A percentile compares a stretch with the other conserved stretches of the same genome.
phyloP scores from a whole-genome alignment of 176 grass and related monocot species.

The Raddia distichophylla region DNA sequence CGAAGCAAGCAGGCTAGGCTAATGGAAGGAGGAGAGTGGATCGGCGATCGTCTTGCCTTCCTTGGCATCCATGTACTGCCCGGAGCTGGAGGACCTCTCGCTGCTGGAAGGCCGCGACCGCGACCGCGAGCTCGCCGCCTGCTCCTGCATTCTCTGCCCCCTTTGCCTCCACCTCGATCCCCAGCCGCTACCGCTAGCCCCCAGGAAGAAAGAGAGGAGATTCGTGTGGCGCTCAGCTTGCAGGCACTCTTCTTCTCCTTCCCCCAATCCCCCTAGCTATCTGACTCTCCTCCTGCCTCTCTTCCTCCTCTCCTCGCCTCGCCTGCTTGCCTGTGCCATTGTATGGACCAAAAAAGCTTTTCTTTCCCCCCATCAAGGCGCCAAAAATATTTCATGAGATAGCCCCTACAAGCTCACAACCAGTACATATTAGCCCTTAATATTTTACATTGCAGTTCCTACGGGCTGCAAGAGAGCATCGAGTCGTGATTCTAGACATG shows the following conservation, averaged over 20 bases:
- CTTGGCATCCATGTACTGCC: constrained; percentile 66
- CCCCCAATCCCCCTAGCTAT: not conserved
- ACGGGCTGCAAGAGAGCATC: accelerated
- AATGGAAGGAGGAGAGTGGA: not conserved
- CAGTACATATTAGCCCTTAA: accelerated
- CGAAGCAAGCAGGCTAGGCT: not conserved
- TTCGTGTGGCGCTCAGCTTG: not conserved
- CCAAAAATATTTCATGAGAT: not conserved
- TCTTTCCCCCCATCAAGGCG: constrained; percentile 25
- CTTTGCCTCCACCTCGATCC: not conserved
- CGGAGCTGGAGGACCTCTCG: constrained; percentile 97
- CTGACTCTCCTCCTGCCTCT: not conserved
- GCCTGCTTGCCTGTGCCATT: not conserved
- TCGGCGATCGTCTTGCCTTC: constrained; percentile 54
- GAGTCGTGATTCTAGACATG: too few species aligned
- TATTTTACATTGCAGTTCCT: not conserved
- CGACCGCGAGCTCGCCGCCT: constrained; percentile 72
- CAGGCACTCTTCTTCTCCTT: constrained; percentile 12
- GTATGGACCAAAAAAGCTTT: constrained; percentile 34
- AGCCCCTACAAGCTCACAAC: accelerated
- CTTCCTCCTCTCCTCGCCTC: too few species aligned
- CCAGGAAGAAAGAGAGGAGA: not conserved
- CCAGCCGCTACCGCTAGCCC: not conserved
- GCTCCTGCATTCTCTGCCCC: constrained; percentile 61
- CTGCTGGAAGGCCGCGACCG: constrained; percentile 89